Evolutionary conservation across 192 early-diverging fungal species (phyloP), one percentile per base, ranked within the genome.

Genomic region (Powellomyces hirtus): DNA sequence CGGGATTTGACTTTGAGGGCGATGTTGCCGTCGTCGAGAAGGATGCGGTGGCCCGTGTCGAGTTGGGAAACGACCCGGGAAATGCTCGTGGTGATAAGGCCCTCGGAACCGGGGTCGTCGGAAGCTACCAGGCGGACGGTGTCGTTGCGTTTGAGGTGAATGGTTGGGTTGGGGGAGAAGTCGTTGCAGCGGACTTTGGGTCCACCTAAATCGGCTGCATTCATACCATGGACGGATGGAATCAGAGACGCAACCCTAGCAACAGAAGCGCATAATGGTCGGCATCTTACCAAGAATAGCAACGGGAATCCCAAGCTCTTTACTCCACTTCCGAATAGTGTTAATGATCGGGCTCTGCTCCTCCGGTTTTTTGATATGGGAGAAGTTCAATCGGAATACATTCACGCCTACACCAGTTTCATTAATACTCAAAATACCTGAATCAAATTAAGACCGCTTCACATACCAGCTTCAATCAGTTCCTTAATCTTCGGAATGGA

Each of bases 181-280:
- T 72, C 78, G 56, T 82, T 82, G 75, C 82, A 84, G 13, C 83
- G 73, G 49, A 85, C 78, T 51, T 85, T 85, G 18, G 83, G 83
- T 8, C 83, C 83, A n/a, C 81, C 72, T 16, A 84, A 45, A 37
- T 84, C 83, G 44, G 72, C 77, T 77, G 38, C 18, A 13, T n/a
- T 33, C 22, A 5, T 67, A 59, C 55, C n/a, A 75, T 14, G 1
- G 34, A 35, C 14, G 37, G 27, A 5, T 30, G 22, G 27, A 33
- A 59, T 14, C 11, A 68, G 37, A 52, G 42, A 70, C 34, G 16
- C 35, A 38, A 10, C n/a, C 33, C 35, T 37, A 70, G 44, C n/a
- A 46, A 73, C 56, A 11, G 40, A 49, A 49, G 46, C 53, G 33
- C 53, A 4, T n/a, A n/a, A n/a, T n/a, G n/a, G n/a, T n/a, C n/a